Conservation (phyloP, 2,329 filamentous ascomycete genomes). For the Parascedosporium putredinis region DNA sequence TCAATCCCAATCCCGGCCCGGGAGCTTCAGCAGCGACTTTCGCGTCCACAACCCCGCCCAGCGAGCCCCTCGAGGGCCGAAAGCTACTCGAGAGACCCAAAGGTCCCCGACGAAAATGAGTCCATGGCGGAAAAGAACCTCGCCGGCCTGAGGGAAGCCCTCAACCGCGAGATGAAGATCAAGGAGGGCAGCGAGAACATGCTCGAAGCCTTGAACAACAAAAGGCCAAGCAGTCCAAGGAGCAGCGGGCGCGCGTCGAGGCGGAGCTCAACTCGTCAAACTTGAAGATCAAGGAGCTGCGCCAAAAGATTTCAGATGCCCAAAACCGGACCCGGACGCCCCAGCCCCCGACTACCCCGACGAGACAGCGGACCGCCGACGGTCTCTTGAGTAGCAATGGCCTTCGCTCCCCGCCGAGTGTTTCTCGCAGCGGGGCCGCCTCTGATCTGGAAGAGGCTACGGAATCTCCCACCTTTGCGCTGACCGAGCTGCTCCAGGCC, state of each 20-base stretch:
- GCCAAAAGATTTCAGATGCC: constrained; percentile 48
- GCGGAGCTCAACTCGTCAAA: constrained; percentile 87
- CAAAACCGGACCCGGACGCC: constrained; percentile 36
- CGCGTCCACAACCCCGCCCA: constrained; percentile 61
- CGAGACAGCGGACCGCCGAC: constrained; percentile 38
- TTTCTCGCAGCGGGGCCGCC: constrained; percentile 42
- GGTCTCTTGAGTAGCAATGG: constrained; percentile 31
- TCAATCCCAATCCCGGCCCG: constrained; percentile 63
- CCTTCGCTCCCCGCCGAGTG: constrained; percentile 47
- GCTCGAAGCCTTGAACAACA: constrained; percentile 85
- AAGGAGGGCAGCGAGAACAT: constrained; percentile 97
- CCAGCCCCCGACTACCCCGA: constrained; percentile 35
- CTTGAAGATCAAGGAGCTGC: constrained; percentile 52
- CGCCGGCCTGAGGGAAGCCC: constrained; percentile 65
- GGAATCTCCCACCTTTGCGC: constrained; percentile 84
- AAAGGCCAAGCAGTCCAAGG: constrained; percentile 94
- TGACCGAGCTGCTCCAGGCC: constrained; percentile 83
- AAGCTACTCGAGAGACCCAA: constrained; percentile 27
- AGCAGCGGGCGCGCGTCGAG: constrained; percentile 69
- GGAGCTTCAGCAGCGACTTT: constrained; percentile 84
- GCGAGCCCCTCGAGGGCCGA: constrained; percentile 49
- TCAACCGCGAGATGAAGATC: constrained; percentile 95
- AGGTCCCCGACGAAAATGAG: constrained; percentile 51
- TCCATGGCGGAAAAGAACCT: constrained; percentile 61
- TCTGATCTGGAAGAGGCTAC: constrained; percentile 57